phyloP scores from a whole-genome alignment of 371 early-diverging fungal genomes.

The Mucor circinelloides region DNA sequence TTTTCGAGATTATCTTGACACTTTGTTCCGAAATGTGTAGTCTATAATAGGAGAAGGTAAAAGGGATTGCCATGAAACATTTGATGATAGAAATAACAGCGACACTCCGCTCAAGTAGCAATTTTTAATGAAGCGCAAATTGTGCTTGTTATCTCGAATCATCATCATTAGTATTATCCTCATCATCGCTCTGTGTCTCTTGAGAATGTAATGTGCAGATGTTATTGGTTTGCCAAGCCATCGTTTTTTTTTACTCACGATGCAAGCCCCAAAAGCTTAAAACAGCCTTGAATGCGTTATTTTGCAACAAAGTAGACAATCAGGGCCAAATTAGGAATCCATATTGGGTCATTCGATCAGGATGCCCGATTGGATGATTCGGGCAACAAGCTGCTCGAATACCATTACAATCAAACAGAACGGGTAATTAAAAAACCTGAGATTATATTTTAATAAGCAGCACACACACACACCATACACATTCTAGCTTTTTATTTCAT shows the following conservation, averaged over 20 bases:
- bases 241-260: not conserved
- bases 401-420: not conserved
- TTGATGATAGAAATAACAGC: not conserved
- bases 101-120: not conserved
- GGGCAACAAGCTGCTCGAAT: not conserved
- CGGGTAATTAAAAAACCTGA: slow-evolving; percentile 3
- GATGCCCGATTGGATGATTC: not conserved
- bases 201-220: not conserved
- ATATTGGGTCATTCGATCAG: not conserved
- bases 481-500: not conserved
- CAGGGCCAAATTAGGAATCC: not conserved
- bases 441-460: not conserved
- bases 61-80: slow-evolving; percentile 1
- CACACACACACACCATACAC: not conserved
- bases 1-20: not conserved
- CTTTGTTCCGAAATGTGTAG: not conserved
- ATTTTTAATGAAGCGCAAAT: not conserved
- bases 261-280: not conserved
- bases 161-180: not conserved
- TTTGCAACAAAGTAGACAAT: not conserved
- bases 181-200: too few species aligned
- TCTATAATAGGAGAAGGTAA: not conserved
- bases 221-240: not conserved
- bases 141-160: not conserved
- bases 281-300: not conserved